These are phyloP conservation scores for Aspergillus asperescens DNA, from an alignment of 495 filamentous ascomycete species.

Conservation along the genomic window DNA sequence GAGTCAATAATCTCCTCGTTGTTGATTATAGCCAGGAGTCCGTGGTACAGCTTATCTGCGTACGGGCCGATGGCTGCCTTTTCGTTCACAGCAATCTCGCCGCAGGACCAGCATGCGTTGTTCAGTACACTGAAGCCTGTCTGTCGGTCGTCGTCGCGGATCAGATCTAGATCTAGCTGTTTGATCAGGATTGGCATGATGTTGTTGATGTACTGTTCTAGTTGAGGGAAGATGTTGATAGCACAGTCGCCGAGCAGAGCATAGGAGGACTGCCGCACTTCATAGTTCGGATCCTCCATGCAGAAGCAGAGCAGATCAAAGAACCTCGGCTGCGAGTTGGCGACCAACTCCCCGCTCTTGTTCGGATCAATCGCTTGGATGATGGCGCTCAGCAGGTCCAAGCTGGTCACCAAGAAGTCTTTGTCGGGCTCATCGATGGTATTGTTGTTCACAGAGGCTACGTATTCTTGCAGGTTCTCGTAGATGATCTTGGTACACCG, in stretches of 20 bases:
- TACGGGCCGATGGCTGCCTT: slow-evolving; percentile 75
- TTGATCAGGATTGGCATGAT: slow-evolving; percentile 76
- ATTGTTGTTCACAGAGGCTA: slow-evolving; percentile 58
- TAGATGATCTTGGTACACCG: slow-evolving; percentile 89
- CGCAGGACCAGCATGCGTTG: slow-evolving; percentile 97
- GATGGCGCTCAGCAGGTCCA: slow-evolving; percentile 89
- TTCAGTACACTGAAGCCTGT: slow-evolving; percentile 88
- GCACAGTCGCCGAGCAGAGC: slow-evolving; percentile 94
- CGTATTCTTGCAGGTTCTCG: slow-evolving; percentile 73
- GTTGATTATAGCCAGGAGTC: slow-evolving; percentile 70
- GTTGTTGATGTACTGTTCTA: slow-evolving; percentile 65
- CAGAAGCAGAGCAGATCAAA: slow-evolving; percentile 88
- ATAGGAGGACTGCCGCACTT: slow-evolving; percentile 94
- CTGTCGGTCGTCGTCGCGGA: slow-evolving; percentile 65
- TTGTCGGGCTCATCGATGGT: slow-evolving; percentile 81
- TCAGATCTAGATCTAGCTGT: slow-evolving; percentile 76
- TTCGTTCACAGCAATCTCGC: slow-evolving; percentile 87
- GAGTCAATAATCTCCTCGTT: slow-evolving; percentile 83
- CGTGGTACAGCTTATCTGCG: slow-evolving; percentile 67
- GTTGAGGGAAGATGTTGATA: slow-evolving; percentile 84
- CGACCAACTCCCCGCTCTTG: slow-evolving; percentile 70
- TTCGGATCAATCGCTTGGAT: slow-evolving; percentile 81
- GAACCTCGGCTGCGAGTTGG: slow-evolving; percentile 69
- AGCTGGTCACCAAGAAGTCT: slow-evolving; percentile 93
- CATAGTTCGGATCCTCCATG: slow-evolving; percentile 87